Conservation (phyloP, 176 grass and related monocot genomes). For the Bromus sterilis region DNA sequence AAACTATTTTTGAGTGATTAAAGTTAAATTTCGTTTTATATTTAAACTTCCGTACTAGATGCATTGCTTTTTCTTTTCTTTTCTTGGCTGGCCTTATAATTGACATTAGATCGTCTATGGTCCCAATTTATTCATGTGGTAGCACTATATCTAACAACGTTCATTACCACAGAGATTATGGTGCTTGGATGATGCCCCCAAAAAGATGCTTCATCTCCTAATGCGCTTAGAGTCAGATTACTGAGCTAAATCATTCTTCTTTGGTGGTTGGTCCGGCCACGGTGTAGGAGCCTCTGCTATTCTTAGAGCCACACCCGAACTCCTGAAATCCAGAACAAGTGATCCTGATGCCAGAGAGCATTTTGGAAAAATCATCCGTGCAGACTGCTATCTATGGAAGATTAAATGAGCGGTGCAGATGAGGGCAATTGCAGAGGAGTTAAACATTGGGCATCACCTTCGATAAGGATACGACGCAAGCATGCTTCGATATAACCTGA, state of each 20-base stretch:
- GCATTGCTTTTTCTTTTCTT: too few relatives aligned
- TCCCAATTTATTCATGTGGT: background rate
- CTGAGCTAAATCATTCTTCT: background rate
- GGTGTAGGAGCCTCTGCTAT: background rate
- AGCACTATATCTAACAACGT: background rate
- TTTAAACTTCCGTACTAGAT: too few relatives aligned
- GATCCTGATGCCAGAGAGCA: background rate
- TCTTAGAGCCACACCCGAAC: background rate
- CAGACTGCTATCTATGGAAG: background rate
- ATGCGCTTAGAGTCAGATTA: background rate
- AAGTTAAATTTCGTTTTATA: too few relatives aligned
- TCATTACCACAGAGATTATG: background rate
- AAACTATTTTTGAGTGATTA: too few relatives aligned
- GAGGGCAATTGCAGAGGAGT: too few relatives aligned
- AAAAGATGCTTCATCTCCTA: background rate
- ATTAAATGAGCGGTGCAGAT: background rate
- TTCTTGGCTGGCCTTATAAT: background rate
- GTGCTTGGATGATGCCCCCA: background rate
- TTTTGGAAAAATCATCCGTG: background rate
- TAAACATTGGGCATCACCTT: too few relatives aligned
- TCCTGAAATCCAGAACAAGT: background rate
- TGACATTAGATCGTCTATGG: background rate
- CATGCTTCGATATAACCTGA: too few relatives aligned
- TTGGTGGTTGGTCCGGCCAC: background rate
- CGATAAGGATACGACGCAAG: too few relatives aligned